Evolutionary conservation across 768 basidiomycete species (phyloP).

Genomic region (Lentinus tigrinus): DNA sequence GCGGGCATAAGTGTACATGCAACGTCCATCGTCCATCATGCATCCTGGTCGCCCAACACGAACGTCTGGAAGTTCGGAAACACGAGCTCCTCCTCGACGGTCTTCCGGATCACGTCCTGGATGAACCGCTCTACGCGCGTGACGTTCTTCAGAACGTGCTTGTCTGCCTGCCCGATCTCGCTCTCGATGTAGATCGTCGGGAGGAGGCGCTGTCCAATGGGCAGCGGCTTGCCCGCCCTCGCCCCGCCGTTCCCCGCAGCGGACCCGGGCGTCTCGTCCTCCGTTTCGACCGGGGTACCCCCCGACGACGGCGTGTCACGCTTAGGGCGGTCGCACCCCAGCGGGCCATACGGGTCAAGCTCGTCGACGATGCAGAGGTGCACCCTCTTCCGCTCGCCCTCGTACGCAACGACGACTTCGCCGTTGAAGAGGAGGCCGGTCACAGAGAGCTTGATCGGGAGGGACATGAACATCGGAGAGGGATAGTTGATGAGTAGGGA

Average conservation of each 20-base stretch:
- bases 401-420: slow-evolving; percentile 89
- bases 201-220: slow-evolving; percentile 79
- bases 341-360: slow-evolving; percentile 78
- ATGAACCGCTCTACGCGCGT: slow-evolving; percentile 94
- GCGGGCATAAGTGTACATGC: too few relatives aligned
- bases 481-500: slow-evolving; percentile 97
- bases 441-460: slow-evolving; percentile 92
- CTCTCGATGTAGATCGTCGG: slow-evolving; percentile 91
- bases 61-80: slow-evolving; percentile 93
- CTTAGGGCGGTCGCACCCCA: slow-evolving; percentile 37
- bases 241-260: slow-evolving; percentile 31
- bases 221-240: slow-evolving; percentile 62
- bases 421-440: slow-evolving; percentile 85
- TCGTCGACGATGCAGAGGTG: slow-evolving; percentile 91
- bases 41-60: slow-evolving; percentile 25
- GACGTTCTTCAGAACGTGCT: slow-evolving; percentile 94
- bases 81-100: slow-evolving; percentile 92
- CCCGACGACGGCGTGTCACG: slow-evolving; percentile 34
- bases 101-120: slow-evolving; percentile 92
- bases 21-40: neutral
- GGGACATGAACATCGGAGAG: slow-evolving; percentile 92
- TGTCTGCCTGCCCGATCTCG: slow-evolving; percentile 94
- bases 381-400: slow-evolving; percentile 75
- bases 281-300: slow-evolving; percentile 59
- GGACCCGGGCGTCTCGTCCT: slow-evolving; percentile 48